phyloP scores from a whole-genome alignment of 805 yeast species.

The Clavispora carvajalis region DNA sequence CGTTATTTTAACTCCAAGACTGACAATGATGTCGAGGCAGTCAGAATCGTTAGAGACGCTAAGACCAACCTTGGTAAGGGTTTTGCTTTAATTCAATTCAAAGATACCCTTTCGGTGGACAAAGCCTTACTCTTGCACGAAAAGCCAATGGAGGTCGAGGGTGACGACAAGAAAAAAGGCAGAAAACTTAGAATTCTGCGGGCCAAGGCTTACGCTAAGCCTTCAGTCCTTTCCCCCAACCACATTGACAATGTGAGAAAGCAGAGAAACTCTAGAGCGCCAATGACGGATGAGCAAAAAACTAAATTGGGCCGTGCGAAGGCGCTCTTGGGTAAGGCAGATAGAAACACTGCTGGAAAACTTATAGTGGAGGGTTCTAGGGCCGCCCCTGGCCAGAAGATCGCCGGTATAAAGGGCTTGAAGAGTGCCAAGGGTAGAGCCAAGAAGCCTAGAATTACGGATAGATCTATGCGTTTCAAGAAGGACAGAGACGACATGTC shows the following conservation, averaged over 20 bases:
- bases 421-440: constrained; percentile 35
- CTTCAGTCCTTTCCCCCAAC: constrained; percentile 40
- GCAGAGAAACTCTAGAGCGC: constrained; percentile 19
- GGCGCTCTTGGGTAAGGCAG: constrained; percentile 72
- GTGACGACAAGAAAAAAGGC: constrained; percentile 23
- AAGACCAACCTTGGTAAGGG: constrained; percentile 97
- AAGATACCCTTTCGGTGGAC: constrained; percentile 63
- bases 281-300: constrained; percentile 60
- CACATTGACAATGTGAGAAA: constrained; percentile 32
- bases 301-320: constrained; percentile 79
- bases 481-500: constrained; percentile 27
- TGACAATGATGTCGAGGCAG: constrained; percentile 66
- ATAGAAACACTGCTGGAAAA: constrained; percentile 62
- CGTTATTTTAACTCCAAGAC: constrained; percentile 54
- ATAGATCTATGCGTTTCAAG: constrained; percentile 49
- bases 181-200: constrained; percentile 76
- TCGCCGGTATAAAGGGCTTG: constrained; percentile 58
- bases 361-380: constrained; percentile 68
- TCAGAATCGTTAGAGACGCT: constrained; percentile 85
- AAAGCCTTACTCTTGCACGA: constrained; percentile 77
- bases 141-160: constrained; percentile 39
- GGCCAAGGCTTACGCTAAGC: constrained; percentile 37
- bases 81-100: constrained; percentile 91
- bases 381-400: constrained; percentile 62
- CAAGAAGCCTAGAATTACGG: constrained; percentile 57